Conservation (phyloP, 1,139 yeast species). For the Lodderomyces metapsilosis region DNA sequence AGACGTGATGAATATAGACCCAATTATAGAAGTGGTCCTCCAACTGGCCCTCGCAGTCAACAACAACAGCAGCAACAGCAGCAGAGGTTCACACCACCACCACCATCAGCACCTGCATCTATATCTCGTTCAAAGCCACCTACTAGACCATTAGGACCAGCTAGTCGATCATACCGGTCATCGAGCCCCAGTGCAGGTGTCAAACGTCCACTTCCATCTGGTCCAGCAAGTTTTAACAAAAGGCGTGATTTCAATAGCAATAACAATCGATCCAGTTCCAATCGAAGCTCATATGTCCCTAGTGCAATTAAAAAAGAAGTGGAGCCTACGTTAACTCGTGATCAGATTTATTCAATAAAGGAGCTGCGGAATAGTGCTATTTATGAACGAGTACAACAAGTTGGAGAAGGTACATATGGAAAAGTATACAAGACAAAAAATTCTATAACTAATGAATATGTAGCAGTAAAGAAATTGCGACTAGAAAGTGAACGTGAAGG, state of each 20-base stretch:
- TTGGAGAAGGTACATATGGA: constrained; percentile 53
- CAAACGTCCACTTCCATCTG: constrained; percentile 15
- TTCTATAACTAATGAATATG: constrained; percentile 62
- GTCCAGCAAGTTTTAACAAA: constrained; percentile 18
- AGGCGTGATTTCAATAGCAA: constrained; percentile 11
- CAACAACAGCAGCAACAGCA: constrained; percentile 8
- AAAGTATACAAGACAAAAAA: constrained; percentile 60
- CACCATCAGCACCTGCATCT: not conserved
- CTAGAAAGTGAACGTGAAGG: constrained; percentile 91
- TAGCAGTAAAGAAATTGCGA: constrained; percentile 81
- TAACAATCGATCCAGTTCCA: not conserved
- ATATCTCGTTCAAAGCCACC: constrained; percentile 3
- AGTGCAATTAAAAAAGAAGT: not conserved
- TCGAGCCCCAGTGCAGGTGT: constrained; percentile 8
- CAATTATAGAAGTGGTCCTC: constrained; percentile 6
- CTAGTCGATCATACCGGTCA: not conserved
- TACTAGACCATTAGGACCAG: constrained; percentile 11
- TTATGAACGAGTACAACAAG: constrained; percentile 43
- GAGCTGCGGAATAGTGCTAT: constrained; percentile 26
- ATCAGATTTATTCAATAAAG: constrained; percentile 34
- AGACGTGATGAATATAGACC: constrained; percentile 6
- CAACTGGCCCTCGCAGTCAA: constrained; percentile 22
- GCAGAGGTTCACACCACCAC: constrained; percentile 2
- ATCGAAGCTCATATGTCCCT: constrained; percentile 1
- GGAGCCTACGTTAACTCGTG: constrained; percentile 3